These are phyloP conservation scores for Metschnikowia amazonensis DNA, from an alignment of 805 yeast species.

Conservation along the genomic window DNA sequence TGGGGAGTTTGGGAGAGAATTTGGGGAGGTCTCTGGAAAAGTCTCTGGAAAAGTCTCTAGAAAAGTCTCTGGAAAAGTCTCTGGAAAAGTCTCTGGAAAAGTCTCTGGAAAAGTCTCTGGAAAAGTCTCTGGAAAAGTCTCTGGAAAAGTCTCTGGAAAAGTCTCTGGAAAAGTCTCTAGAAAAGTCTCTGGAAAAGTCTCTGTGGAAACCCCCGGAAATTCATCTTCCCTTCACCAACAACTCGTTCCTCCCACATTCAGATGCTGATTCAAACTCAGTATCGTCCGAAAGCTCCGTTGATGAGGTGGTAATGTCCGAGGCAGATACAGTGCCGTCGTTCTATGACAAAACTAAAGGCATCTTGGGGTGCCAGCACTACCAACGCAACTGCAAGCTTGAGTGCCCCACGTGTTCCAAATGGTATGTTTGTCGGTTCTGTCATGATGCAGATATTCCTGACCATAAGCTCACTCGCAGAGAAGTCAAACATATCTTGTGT, in stretches of 20 bases:
- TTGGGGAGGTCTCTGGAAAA: background rate
- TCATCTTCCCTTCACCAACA: no score
- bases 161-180: no score
- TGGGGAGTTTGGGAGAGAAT: background rate
- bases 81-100: no score
- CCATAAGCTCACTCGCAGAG: slow-evolving; percentile 50
- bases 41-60: background rate
- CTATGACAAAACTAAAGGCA: slow-evolving; percentile 37
- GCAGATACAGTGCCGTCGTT: slow-evolving; percentile 48
- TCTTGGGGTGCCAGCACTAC: slow-evolving; percentile 80
- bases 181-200: no score
- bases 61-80: no score
- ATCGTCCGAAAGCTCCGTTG: slow-evolving; percentile 21
- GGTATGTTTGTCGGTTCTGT: slow-evolving; percentile 83
- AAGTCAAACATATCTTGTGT: slow-evolving; percentile 69
- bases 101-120: no score
- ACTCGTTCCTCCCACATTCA: no score
- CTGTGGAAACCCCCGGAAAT: no score
- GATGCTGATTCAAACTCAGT: background rate
- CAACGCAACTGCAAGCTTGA: slow-evolving; percentile 79
- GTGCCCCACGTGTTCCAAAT: slow-evolving; percentile 67
- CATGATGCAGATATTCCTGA: slow-evolving; percentile 67
- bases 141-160: no score
- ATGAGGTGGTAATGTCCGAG: slow-evolving; percentile 46
- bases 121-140: no score